Evolutionary conservation across 352 stramenopile genomes (phyloP), one percentile per base, ranked within the genome.

Genomic region (Pythium diclinum): DNA sequence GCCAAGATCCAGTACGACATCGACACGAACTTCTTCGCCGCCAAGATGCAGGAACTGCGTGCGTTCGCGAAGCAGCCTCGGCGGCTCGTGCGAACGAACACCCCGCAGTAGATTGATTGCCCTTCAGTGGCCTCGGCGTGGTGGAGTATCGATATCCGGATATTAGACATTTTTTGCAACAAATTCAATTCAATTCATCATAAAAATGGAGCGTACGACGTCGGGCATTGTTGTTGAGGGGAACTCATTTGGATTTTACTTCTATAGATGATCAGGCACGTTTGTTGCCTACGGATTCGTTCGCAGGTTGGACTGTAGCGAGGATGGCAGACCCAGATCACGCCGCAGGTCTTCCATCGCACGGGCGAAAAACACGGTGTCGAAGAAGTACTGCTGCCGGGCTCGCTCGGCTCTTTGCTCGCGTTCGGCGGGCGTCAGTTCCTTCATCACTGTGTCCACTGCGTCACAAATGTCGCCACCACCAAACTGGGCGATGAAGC

Each of bases 361-460:
- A 4, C 77, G 74, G 19, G 72, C 69, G 51, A 91, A 89, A 62
- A 88, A 88, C 48, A 83, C 71, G 28, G 75, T 83, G 69, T 91
- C 75, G 38, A 75, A 79, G 51, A 85, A 78, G 61, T 87, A 88
- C 59, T 85, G 79, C 58, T 87, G 73, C 42, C 73, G 68, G 2
- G 78, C 78, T 14, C 65, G 67, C 11, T 73, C 40, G 1, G 79
- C 81, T 5, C 66, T 63, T 2, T 49, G 52, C 25, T 70, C 63
- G 9, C 75, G 76, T 48, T 87, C 73, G 23, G 67, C 47, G 0
- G 69, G 60, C 13, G 63, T 67, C 38, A 78, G 76, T n/a, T 59
- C 46, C 17, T 56, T 55, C 19, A 90, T 47, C 23, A 81, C 69
- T n/a, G 62, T 33, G 13, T 71, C 73, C 42, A 88, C 72, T 1